phyloP scores from a whole-genome alignment of 345 rosid genomes.

The Bruguiera gymnorhiza region DNA sequence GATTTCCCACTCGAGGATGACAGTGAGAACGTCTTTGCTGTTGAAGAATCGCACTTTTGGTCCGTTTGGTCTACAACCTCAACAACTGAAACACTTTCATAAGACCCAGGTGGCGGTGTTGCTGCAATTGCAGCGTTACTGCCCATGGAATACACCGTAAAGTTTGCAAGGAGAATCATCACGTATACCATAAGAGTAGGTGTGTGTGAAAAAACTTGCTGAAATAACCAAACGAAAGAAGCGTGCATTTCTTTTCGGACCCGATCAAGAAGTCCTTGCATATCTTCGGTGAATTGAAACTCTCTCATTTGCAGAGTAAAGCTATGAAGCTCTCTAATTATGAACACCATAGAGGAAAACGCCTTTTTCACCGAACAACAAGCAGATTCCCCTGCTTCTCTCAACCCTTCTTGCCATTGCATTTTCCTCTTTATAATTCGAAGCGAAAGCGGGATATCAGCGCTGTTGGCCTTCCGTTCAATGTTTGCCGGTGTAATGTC shows the following conservation, averaged over 20 bases:
- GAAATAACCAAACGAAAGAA: slow-evolving; percentile 93
- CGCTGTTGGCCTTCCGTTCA: slow-evolving; percentile 81
- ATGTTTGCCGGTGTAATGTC: slow-evolving; percentile 48
- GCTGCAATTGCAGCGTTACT: slow-evolving; percentile 52
- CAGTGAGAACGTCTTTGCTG: slow-evolving; percentile 42
- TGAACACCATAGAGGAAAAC: slow-evolving; percentile 92
- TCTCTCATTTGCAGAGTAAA: slow-evolving; percentile 76
- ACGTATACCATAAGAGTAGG: slow-evolving; percentile 91
- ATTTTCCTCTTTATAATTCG: slow-evolving; percentile 74
- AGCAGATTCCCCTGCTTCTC: slow-evolving; percentile 61
- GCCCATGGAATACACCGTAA: slow-evolving; percentile 69
- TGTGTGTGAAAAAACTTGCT: slow-evolving; percentile 83
- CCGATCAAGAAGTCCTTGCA: slow-evolving; percentile 59
- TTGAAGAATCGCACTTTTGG: slow-evolving; percentile 48
- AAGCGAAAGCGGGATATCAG: slow-evolving; percentile 75
- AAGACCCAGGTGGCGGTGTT: slow-evolving; percentile 28
- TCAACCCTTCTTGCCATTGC: slow-evolving; percentile 62
- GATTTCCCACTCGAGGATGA: slow-evolving; percentile 49
- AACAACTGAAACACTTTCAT: slow-evolving; percentile 23
- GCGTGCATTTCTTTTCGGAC: slow-evolving; percentile 79
- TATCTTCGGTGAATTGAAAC: slow-evolving; percentile 56
- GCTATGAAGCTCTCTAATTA: slow-evolving; percentile 77
- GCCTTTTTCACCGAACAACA: slow-evolving; percentile 73
- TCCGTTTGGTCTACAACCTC: slow-evolving; percentile 27
- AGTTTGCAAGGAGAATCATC: slow-evolving; percentile 86